These are phyloP conservation scores for Sodiomyces alkalinus DNA, from an alignment of 2,329 filamentous ascomycete genomes.

Conservation along the genomic window DNA sequence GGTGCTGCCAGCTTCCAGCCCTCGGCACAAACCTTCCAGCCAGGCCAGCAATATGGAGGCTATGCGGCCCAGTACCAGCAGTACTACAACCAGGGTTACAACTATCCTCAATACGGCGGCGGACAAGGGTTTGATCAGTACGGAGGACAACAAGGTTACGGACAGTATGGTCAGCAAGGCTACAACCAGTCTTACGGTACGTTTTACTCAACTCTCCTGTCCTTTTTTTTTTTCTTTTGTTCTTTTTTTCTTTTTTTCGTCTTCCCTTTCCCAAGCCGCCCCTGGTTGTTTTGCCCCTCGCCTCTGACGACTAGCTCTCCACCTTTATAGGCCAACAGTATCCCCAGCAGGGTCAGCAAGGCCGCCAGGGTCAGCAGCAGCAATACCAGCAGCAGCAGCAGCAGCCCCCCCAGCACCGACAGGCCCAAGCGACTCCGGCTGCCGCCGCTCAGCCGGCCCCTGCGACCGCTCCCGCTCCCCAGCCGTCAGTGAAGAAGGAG, in stretches of 20 bases:
- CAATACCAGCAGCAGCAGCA: conserved; percentile 22
- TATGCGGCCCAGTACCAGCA: conserved; percentile 39
- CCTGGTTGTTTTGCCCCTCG: no score
- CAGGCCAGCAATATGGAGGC: conserved; percentile 52
- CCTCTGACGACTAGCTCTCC: no score
- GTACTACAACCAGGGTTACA: conserved; percentile 36
- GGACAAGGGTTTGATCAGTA: conserved; percentile 31
- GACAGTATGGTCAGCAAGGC: conserved; percentile 35
- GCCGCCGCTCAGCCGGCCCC: conserved; percentile 16
- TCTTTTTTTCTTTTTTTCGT: no score
- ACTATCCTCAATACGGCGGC: conserved; percentile 41
- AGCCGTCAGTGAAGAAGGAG: conserved; percentile 38
- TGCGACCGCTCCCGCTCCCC: conserved; percentile 25
- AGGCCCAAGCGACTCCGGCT: conserved; percentile 42
- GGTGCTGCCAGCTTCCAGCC: conserved; percentile 60
- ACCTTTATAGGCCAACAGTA: no score
- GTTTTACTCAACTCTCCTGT: no score
- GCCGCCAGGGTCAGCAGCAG: conserved; percentile 29
- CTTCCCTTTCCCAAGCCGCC: no score
- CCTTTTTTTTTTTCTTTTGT: no score
- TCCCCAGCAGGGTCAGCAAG: no score
- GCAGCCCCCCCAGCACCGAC: conserved; percentile 34
- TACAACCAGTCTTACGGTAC: conserved; percentile 26
- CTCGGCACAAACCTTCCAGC: conserved; percentile 53
- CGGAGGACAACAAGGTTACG: conserved; percentile 27